These are phyloP conservation scores for Karstenula rhodostoma DNA, from an alignment of 2,329 filamentous ascomycete genomes.

Conservation along the genomic window DNA sequence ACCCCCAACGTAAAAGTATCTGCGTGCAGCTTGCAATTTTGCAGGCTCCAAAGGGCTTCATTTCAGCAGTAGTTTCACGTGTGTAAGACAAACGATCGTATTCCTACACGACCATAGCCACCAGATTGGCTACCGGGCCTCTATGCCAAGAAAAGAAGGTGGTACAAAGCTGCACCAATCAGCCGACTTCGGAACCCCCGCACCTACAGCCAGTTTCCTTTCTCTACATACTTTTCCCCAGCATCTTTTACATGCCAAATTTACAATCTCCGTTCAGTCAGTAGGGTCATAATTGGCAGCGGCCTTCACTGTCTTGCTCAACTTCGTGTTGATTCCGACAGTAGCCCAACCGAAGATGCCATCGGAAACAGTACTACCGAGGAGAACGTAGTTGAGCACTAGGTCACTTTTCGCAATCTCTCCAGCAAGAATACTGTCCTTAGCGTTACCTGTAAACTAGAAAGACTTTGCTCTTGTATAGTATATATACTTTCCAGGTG, in stretches of 20 bases:
- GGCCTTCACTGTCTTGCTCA: slow-evolving; percentile 24
- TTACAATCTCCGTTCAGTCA: background rate
- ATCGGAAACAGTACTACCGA: slow-evolving; percentile 56
- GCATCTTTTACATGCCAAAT: background rate
- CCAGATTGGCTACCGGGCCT: background rate
- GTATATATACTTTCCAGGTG: too few species aligned
- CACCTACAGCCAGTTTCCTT: background rate
- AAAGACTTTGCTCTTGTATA: slow-evolving; percentile 50
- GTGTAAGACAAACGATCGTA: background rate
- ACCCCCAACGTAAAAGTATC: slow-evolving; percentile 1
- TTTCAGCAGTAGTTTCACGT: too few species aligned
- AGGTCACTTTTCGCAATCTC: slow-evolving; percentile 60
- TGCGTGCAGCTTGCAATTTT: background rate
- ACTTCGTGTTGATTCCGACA: slow-evolving; percentile 24
- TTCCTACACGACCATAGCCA: background rate
- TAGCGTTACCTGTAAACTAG: slow-evolving; percentile 58
- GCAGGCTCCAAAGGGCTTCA: background rate
- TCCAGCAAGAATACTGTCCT: slow-evolving; percentile 58
- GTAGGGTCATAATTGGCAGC: slow-evolving; percentile 18
- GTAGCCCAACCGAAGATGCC: slow-evolving; percentile 35
- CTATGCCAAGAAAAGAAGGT: background rate
- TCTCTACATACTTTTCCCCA: background rate
- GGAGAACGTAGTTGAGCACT: slow-evolving; percentile 63
- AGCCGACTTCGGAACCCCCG: background rate
- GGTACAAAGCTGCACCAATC: background rate